Conservation (phyloP, 169 alveolate genomes). For the Plasmodium malariae region DNA sequence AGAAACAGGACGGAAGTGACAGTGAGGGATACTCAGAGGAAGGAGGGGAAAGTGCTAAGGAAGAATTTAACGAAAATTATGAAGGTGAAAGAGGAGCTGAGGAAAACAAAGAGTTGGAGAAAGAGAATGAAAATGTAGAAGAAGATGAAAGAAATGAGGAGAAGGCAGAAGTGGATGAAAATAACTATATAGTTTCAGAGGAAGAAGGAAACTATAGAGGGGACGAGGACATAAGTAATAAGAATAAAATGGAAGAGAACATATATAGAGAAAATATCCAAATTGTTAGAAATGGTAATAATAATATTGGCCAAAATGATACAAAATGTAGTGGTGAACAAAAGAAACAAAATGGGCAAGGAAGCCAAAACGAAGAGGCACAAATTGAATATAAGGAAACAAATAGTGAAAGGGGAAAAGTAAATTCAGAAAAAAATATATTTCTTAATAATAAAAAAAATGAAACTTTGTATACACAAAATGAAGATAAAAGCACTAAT, state of each 20-base stretch:
- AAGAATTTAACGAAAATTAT: conserved; percentile 9
- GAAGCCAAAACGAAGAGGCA: no score
- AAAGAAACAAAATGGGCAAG: no score
- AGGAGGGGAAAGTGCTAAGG: neutral
- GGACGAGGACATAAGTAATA: neutral
- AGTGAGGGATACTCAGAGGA: conserved; percentile 11
- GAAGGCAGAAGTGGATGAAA: neutral
- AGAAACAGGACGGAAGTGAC: conserved; percentile 6
- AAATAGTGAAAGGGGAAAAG: no score
- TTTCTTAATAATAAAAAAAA: no score
- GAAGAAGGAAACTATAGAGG: neutral
- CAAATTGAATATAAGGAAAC: no score
- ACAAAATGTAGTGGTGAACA: no score
- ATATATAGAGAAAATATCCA: no score
- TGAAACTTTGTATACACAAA: no score
- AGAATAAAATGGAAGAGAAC: neutral
- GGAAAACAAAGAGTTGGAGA: neutral
- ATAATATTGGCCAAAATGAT: no score
- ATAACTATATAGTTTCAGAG: neutral
- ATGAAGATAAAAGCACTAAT: no score
- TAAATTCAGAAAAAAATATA: no score
- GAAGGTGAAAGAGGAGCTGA: neutral
- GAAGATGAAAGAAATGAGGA: neutral
- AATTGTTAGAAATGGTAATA: no score
- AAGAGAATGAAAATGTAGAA: neutral